Evolutionary conservation across 2,329 filamentous ascomycete genomes (phyloP).

Genomic region (Erysiphe pulchra): DNA sequence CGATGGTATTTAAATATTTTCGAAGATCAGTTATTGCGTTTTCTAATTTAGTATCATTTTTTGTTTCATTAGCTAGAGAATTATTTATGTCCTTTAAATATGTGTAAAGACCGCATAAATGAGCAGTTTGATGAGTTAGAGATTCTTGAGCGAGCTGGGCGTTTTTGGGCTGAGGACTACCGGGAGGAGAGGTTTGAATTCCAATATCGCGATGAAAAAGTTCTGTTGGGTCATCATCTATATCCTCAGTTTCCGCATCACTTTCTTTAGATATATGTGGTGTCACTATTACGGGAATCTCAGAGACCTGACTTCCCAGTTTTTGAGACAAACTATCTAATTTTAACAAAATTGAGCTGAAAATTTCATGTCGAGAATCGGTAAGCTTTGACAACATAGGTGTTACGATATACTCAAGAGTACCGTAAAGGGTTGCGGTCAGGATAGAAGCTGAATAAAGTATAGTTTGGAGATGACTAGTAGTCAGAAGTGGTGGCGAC

Average conservation of each 20-base stretch:
- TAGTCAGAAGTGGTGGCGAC: slow-evolving; percentile 34
- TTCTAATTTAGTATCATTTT: slow-evolving; percentile 6
- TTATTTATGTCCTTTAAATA: slow-evolving; percentile 25
- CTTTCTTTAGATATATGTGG: not conserved
- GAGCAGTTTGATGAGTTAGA: slow-evolving; percentile 14
- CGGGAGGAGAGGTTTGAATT: slow-evolving; percentile 40
- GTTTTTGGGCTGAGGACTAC: not conserved
- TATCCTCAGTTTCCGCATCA: slow-evolving; percentile 12
- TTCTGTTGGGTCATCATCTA: slow-evolving; percentile 40
- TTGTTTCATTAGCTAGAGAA: slow-evolving; percentile 8
- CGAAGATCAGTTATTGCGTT: slow-evolving; percentile 23
- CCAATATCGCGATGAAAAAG: slow-evolving; percentile 62
- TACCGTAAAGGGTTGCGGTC: slow-evolving; percentile 41
- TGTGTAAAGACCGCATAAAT: slow-evolving; percentile 22
- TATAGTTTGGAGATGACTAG: slow-evolving; percentile 28
- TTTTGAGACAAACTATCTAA: slow-evolving; percentile 23
- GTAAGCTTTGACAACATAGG: slow-evolving; percentile 29
- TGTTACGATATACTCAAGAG: slow-evolving; percentile 39
- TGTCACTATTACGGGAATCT: slow-evolving; percentile 21
- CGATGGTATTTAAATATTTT: slow-evolving; percentile 38
- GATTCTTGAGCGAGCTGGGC: not conserved
- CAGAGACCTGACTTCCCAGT: slow-evolving; percentile 31
- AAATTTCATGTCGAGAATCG: slow-evolving; percentile 25
- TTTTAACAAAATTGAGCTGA: slow-evolving; percentile 21
- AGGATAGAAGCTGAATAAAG: slow-evolving; percentile 30